Evolutionary conservation across 495 filamentous ascomycete genomes (phyloP), one percentile per base, ranked within the genome.

Genomic region (Podospora australis): DNA sequence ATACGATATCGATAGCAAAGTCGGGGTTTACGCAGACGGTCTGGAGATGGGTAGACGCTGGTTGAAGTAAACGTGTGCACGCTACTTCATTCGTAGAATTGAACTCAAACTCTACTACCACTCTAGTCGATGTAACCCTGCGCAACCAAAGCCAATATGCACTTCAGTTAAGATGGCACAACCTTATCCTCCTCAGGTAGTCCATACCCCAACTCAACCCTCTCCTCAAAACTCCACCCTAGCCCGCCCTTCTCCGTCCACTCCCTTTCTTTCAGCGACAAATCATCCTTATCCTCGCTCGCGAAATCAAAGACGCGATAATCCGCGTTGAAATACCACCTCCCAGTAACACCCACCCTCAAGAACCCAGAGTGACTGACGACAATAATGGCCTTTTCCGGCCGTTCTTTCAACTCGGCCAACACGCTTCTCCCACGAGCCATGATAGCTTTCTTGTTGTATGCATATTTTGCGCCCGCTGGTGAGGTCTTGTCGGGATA

Each of bases 21-120:
- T 88, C 10, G 84, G 83, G 3, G 82, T 80, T 29, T 72, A 88
- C 52, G 84, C 85, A 0, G 84, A 86, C 55, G 85, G 85, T 0
- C 77, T 89, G 43, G 83, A 87, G 40, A 43, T 43, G 40, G 40
- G n/a, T n/a, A n/a, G 20, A n/a, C 20, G 22, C 13, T 19, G 3
- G 23, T 24, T 43, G 21, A 8, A 43, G n/a, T 4, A 8, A 16
- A 6, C 32, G n/a, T 36, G 13, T 6, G 9, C 13, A 10, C 32
- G 2, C 16, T 3, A 11, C 30, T 6, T 30, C 26, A 6, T 30
- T 30, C 13, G 26, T 30, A 30, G 6, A 30, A 6, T 13, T 30
- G 26, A 30, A 30, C n/a, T n/a, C n/a, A n/a, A n/a, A n/a, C n/a
- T n/a, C n/a, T n/a, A n/a, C n/a, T n/a, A n/a, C n/a, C n/a, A n/a